Percentiles rank a stretch among this genome's conserved stretches.
These are phyloP conservation scores for Neonectria hederae DNA, from an alignment of 2,329 filamentous ascomycete genomes.

Conservation along the genomic window DNA sequence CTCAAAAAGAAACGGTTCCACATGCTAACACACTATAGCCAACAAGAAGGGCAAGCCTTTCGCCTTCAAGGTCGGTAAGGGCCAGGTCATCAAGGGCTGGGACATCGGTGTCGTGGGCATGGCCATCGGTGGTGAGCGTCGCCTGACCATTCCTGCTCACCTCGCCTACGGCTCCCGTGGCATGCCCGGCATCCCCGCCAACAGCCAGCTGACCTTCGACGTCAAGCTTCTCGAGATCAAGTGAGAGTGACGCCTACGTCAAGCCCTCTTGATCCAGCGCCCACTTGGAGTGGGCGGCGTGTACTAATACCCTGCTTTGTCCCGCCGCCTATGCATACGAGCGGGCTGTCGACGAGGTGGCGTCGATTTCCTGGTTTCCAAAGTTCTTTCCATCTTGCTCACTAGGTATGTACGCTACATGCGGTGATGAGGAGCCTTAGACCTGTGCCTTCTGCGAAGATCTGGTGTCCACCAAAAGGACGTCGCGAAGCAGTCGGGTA, in stretches of 20 bases:
- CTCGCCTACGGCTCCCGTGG: constrained; percentile 90
- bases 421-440: constrained; percentile 56
- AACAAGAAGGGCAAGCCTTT: constrained; percentile 99
- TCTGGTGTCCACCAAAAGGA: constrained; percentile 23
- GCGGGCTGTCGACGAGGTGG: constrained; percentile 25
- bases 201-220: constrained; percentile 93
- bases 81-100: constrained; percentile 99
- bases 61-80: constrained; percentile 91
- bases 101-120: constrained; percentile 94
- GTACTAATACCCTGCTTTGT: constrained; percentile 39
- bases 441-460: constrained; percentile 52
- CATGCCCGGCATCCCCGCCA: constrained; percentile 85
- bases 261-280: constrained; percentile 21
- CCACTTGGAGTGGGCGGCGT: constrained; percentile 27
- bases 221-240: constrained; percentile 87
- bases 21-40: constrained; percentile 60
- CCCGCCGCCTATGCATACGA: constrained; percentile 23
- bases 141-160: constrained; percentile 86
- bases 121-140: constrained; percentile 91
- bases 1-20: background rate
- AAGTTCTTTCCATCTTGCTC: constrained; percentile 34
- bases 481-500: constrained; percentile 28
- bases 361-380: constrained; percentile 22
- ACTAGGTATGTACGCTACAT: constrained; percentile 45
- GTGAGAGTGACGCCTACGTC: constrained; percentile 56